These are phyloP conservation scores for Daldinia concentrica DNA, from an alignment of 495 filamentous ascomycete genomes.

Conservation along the genomic window DNA sequence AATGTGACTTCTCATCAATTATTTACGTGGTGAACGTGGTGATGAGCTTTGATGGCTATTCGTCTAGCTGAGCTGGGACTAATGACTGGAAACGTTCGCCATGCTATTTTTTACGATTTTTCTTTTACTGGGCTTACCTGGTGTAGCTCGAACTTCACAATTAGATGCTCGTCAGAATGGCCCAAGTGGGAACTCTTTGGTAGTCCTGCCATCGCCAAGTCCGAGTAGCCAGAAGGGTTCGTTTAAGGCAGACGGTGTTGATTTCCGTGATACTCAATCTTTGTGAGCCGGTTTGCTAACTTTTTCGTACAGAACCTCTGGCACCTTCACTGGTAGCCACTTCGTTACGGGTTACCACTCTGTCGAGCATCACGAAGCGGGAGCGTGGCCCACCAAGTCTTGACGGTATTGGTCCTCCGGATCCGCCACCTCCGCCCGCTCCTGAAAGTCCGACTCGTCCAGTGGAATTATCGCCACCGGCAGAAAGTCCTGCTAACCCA, in stretches of 20 bases:
- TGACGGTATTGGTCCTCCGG: conserved; percentile 22
- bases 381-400: conserved; percentile 25
- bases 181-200: conserved; percentile 42
- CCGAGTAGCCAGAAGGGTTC: conserved; percentile 33
- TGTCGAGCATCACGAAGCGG: conserved; percentile 28
- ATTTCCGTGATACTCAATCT: conserved; percentile 1
- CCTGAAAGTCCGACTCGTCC: conserved; percentile 18
- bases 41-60: conserved; percentile 26
- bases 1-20: conserved; percentile 20
- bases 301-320: conserved; percentile 19
- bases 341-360: conserved; percentile 10
- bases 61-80: conserved; percentile 30
- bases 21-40: conserved; percentile 10
- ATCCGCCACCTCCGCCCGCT: conserved; percentile 21
- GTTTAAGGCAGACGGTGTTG: conserved; percentile 18
- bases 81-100: conserved; percentile 21
- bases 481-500: conserved; percentile 11
- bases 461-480: conserved; percentile 9
- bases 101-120: conserved; percentile 29
- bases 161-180: conserved; percentile 28
- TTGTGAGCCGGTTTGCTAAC: conserved; percentile 13
- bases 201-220: conserved; percentile 20
- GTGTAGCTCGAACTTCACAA: conserved; percentile 34
- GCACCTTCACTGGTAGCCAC: conserved; percentile 40
- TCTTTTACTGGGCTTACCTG: conserved; percentile 38